Conservation (phyloP, 768 basidiomycete species). For the Terana coerulea region DNA sequence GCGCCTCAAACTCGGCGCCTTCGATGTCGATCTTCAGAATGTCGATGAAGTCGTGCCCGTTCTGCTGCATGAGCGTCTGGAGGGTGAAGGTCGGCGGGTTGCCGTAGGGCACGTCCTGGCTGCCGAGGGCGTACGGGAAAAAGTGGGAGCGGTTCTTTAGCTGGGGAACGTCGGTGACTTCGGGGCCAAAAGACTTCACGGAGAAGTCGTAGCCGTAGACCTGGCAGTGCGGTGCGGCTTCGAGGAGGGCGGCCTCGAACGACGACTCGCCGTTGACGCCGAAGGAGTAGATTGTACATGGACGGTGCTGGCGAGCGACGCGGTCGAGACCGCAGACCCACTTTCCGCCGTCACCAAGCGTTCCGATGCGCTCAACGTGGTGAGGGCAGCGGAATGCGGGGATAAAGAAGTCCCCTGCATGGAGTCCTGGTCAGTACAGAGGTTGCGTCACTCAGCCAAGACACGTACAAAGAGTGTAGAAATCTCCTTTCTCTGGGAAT, state of each 20-base stretch:
- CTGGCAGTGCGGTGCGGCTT: conserved; percentile 35
- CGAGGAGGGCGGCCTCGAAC: conserved; percentile 45
- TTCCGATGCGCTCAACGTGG: conserved; percentile 43
- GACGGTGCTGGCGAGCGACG: conserved; percentile 32
- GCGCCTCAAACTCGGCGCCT: conserved; percentile 56
- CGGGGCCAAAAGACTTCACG: conserved; percentile 41
- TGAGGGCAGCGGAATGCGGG: conserved; percentile 46
- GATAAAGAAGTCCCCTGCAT: conserved; percentile 51
- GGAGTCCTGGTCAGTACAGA: not conserved
- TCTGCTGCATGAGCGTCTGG: conserved; percentile 55
- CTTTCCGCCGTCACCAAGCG: conserved; percentile 50
- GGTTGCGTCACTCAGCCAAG: too few species aligned
- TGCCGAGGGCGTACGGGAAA: conserved; percentile 31
- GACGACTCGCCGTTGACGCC: conserved; percentile 48
- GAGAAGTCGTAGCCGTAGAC: conserved; percentile 41
- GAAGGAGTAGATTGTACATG: conserved; percentile 46
- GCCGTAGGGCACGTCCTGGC: conserved; percentile 30
- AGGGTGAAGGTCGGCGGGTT: conserved; percentile 54
- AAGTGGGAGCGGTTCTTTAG: conserved; percentile 42
- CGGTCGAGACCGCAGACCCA: conserved; percentile 47
- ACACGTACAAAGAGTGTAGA: conserved; percentile 20
- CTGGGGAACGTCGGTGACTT: conserved; percentile 30
- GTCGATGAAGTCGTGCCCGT: conserved; percentile 66
- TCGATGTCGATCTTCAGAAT: conserved; percentile 73
- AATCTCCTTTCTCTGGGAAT: conserved; percentile 16